These are phyloP conservation scores for Suhomyces maxii DNA, from an alignment of 1,139 yeast genomes.

Conservation along the genomic window DNA sequence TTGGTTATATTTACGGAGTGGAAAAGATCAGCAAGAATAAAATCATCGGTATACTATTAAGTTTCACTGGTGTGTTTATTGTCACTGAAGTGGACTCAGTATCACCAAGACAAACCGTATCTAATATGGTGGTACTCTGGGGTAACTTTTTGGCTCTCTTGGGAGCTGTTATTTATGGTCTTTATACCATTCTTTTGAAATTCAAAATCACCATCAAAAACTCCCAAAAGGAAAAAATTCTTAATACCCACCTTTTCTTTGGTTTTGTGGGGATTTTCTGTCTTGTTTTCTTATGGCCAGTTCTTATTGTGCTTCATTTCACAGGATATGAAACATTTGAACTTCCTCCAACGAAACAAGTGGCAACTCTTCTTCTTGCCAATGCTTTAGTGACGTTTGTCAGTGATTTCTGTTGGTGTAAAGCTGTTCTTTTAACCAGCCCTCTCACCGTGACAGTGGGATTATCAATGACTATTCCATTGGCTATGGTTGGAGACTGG, in stretches of 20 bases:
- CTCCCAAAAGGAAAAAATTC: conserved; percentile 62
- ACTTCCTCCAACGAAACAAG: conserved; percentile 57
- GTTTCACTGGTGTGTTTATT: conserved; percentile 76
- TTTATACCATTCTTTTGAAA: conserved; percentile 86
- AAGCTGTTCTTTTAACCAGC: conserved; percentile 87
- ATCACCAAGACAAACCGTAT: conserved; percentile 30
- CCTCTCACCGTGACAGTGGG: conserved; percentile 97
- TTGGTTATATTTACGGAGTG: conserved; percentile 73
- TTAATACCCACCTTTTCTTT: conserved; percentile 84
- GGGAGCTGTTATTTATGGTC: conserved; percentile 86
- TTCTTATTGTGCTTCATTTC: conserved; percentile 62
- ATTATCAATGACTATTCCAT: conserved; percentile 85
- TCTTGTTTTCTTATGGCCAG: conserved; percentile 78
- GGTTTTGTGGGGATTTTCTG: conserved; percentile 93
- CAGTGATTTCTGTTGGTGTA: conserved; percentile 94
- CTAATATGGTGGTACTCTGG: conserved; percentile 48
- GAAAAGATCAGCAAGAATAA: conserved; percentile 69
- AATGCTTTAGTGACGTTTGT: conserved; percentile 80
- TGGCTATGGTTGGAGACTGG: conserved; percentile 92
- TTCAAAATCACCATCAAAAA: conserved; percentile 50
- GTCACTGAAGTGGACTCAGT: conserved; percentile 64
- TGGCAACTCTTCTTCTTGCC: conserved; percentile 53
- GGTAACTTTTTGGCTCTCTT: conserved; percentile 81
- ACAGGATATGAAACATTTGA: conserved; percentile 68
- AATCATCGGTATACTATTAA: conserved; percentile 64